Percentiles rank a stretch among this genome's conserved stretches.
Conservation (phyloP, 352 stramenopile species). For the Phytophthora sansomeana region DNA sequence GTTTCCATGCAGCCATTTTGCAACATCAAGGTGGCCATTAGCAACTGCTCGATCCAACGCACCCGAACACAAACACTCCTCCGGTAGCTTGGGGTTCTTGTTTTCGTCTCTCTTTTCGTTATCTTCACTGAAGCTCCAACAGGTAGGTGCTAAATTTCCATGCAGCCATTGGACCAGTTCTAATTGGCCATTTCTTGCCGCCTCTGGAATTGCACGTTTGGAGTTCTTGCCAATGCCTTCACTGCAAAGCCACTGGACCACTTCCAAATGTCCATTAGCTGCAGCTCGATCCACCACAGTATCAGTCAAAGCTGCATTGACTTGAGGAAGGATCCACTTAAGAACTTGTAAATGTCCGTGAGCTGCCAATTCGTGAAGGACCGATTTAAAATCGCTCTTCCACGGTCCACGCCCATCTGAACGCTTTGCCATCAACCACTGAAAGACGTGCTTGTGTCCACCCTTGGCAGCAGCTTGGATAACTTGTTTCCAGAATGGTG, state of each 20-base stretch:
- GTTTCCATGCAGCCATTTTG: neutral
- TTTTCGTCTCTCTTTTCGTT: neutral
- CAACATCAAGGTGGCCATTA: neutral
- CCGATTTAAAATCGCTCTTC: neutral
- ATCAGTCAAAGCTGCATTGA: neutral
- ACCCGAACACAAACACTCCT: neutral
- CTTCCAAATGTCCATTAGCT: neutral
- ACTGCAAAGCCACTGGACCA: neutral
- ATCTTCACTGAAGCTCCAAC: neutral
- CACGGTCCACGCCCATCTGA: neutral
- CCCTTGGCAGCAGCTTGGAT: neutral
- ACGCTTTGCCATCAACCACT: neutral
- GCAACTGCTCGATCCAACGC: neutral
- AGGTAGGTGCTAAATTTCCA: neutral
- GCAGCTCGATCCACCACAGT: neutral
- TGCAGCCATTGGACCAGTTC: neutral
- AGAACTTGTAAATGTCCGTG: neutral
- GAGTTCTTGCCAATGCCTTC: neutral
- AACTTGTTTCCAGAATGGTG: too few relatives aligned
- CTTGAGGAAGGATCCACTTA: neutral
- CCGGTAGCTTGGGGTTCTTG: neutral
- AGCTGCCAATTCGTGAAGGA: neutral
- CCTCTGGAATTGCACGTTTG: neutral
- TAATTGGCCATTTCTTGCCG: neutral
- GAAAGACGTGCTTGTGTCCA: neutral